These are phyloP conservation scores for Aspergillus latus DNA, from an alignment of 2,329 filamentous ascomycete species.

Conservation along the genomic window DNA sequence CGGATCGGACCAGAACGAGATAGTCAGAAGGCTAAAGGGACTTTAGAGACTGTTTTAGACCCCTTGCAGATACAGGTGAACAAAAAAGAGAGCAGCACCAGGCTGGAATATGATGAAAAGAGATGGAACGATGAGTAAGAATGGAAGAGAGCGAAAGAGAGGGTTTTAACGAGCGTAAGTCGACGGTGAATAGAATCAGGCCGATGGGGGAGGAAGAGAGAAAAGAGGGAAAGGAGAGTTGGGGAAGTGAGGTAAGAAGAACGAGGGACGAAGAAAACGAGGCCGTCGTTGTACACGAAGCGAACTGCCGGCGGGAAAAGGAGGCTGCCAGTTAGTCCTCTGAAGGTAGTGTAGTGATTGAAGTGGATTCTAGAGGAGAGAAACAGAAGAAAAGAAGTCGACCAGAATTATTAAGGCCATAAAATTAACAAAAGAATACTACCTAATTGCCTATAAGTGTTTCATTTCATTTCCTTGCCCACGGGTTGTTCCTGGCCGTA, in stretches of 20 bases:
- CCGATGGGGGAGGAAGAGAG: conserved; percentile 17
- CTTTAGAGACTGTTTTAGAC: conserved; percentile 9
- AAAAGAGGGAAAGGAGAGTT: conserved; percentile 9
- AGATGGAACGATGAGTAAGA: conserved; percentile 17
- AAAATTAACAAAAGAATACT: not conserved
- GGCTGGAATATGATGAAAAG: conserved; percentile 25
- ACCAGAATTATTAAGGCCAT: not conserved
- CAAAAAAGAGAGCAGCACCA: conserved; percentile 26
- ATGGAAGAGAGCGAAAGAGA: conserved; percentile 6
- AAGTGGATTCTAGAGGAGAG: not conserved
- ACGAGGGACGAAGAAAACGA: conserved; percentile 4
- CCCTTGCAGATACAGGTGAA: conserved; percentile 19
- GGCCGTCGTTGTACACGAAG: not conserved
- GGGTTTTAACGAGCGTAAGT: conserved; percentile 24
- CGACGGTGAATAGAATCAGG: conserved; percentile 18
- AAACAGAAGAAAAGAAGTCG: not conserved
- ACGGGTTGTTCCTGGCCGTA: not conserved
- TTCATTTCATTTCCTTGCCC: not conserved
- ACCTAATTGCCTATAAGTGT: not conserved
- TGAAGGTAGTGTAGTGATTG: not conserved
- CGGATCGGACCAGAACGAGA: conserved; percentile 15
- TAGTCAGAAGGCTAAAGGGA: conserved; percentile 17
- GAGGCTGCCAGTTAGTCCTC: not conserved
- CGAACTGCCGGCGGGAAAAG: not conserved
- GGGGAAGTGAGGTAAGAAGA: not conserved